Evolutionary conservation across 176 grass and related monocot genomes (phyloP).

Genomic region (Phoenix roebelenii): DNA sequence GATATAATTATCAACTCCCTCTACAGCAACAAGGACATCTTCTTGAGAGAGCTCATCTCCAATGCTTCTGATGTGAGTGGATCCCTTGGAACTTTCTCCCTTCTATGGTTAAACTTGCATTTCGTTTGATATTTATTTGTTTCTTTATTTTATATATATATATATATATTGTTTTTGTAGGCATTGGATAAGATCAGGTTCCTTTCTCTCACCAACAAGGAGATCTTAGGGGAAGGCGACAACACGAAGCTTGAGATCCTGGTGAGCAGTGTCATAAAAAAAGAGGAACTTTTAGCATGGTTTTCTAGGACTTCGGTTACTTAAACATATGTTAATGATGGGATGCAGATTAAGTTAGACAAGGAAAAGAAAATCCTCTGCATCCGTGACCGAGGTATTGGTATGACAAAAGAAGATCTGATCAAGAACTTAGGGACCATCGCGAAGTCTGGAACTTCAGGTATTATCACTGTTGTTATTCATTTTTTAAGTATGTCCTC

Average conservation of each 20-base stretch:
- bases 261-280: conserved; percentile 22
- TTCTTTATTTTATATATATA: neutral
- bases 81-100: no score
- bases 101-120: no score
- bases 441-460: conserved; percentile 96
- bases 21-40: neutral
- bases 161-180: conserved; percentile 22
- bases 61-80: conserved; percentile 87
- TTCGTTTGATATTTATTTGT: no score
- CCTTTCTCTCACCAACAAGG: conserved; percentile 88
- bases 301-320: neutral
- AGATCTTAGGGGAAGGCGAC: conserved; percentile 73
- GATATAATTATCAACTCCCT: conserved; percentile 11
- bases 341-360: conserved; percentile 87
- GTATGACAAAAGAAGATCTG: conserved; percentile 98
- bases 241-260: conserved; percentile 93
- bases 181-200: conserved; percentile 98
- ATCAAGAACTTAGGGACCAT: conserved; percentile 97
- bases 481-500: neutral
- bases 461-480: conserved; percentile 13
- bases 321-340: conserved; percentile 1
- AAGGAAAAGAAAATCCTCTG: conserved; percentile 86
- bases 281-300: neutral
- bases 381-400: conserved; percentile 87
- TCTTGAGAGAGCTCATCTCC: conserved; percentile 19